Evolutionary conservation across 2,329 filamentous ascomycete genomes (phyloP), one percentile per base, ranked within the genome.

Genomic region (Didymella lethalis): DNA sequence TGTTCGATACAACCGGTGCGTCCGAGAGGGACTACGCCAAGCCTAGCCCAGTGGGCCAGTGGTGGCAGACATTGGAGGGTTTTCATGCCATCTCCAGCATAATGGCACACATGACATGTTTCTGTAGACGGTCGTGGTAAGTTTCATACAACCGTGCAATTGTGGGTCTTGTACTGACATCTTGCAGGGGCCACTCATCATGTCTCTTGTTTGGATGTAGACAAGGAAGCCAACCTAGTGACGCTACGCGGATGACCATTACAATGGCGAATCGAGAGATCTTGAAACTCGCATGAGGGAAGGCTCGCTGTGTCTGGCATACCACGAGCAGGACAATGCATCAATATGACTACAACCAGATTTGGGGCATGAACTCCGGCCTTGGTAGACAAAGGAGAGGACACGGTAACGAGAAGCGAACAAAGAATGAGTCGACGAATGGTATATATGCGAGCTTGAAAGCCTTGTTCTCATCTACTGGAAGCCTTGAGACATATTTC

Each of bases 401-500:
- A 18, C 25, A 14, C 26, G 25, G n/a, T 8, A 12, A 49, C 18
- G 47, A 20, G 6, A 20, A 25, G 8, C 8, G 23, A n/a, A 28
- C 41, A n/a, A 28, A 25, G 8, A 25, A 25, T 5, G 20, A 23
- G 11, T 25, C 20, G 38, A 41, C 7, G 11, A 41, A 10, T 41
- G 20, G 4, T 11, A 41, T 14, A 41, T 41, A 14, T 41, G 38
- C 12, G 10, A 38, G 50, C 50, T 31, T 46, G 23, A 31, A 53
- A 53, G 16, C 31, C 31, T 46, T 46, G 16, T 46, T 29, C 23
- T 38, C 23, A 46, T 38, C n/a, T 45, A 53, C 50, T 23, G 41
- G n/a, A 34, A 53, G 50, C 46, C 50, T 46, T n/a, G 31, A 45
- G 29, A 46, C 25, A 29, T 5, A n/a, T 20, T 36, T 46, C n/a